A percentile compares a stretch with the other conserved stretches of the same genome.
These are phyloP conservation scores for Cytospora leucostoma DNA, from an alignment of 2,329 filamentous ascomycete genomes.

Conservation along the genomic window DNA sequence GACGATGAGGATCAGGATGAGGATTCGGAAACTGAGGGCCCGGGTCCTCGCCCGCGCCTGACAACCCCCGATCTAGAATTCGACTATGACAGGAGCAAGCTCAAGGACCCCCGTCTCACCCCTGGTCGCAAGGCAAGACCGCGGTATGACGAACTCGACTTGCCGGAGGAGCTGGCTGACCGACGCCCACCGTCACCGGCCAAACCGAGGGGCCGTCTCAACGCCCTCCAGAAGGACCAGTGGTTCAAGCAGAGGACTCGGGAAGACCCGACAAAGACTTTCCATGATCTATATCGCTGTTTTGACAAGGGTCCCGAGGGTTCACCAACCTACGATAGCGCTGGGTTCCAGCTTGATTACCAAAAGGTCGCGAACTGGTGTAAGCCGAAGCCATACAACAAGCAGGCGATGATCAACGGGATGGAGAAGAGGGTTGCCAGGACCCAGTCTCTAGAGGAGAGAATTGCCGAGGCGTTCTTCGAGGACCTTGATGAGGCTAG, in stretches of 20 bases:
- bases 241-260: neutral
- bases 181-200: slow-evolving; percentile 14
- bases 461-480: neutral
- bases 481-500: slow-evolving; percentile 2
- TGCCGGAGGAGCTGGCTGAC: slow-evolving; percentile 28
- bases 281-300: slow-evolving; percentile 4
- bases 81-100: slow-evolving; percentile 32
- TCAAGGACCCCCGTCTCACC: slow-evolving; percentile 33
- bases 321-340: neutral
- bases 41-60: slow-evolving; percentile 23
- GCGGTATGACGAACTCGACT: slow-evolving; percentile 5
- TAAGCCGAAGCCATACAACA: neutral
- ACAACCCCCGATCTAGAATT: slow-evolving; percentile 34
- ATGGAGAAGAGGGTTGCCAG: neutral
- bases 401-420: neutral
- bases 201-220: slow-evolving; percentile 29
- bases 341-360: slow-evolving; percentile 14
- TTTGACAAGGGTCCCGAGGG: slow-evolving; percentile 1
- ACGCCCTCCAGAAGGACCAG: slow-evolving; percentile 23
- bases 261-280: neutral
- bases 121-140: slow-evolving; percentile 32
- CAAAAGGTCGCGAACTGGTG: slow-evolving; percentile 9
- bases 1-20: neutral
- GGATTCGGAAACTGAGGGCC: neutral
- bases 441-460: neutral